Conservation (phyloP, 2,329 filamentous ascomycete species). For the Aschersonia sp. region DNA sequence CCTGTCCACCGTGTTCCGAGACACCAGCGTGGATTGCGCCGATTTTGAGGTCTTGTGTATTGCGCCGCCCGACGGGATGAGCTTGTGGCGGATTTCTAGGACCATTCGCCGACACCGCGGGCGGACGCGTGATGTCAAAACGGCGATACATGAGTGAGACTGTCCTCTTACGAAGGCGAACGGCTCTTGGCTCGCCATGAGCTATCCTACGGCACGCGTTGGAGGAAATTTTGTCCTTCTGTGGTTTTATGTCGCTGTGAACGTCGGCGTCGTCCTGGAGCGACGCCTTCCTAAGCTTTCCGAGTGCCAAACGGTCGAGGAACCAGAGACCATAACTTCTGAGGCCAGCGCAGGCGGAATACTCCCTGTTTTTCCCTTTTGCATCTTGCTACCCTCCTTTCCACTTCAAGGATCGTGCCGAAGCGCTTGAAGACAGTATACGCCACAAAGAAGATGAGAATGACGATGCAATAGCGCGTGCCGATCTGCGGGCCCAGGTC, state of each 20-base stretch:
- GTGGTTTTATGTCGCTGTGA: background rate
- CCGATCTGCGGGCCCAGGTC: constrained; percentile 25
- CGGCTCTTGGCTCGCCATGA: background rate
- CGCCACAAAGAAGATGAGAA: constrained; percentile 51
- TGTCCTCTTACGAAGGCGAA: background rate
- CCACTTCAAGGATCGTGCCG: constrained; percentile 40
- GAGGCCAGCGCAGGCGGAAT: too few species aligned
- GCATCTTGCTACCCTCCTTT: too few species aligned
- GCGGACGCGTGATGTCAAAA: background rate
- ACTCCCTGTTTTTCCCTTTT: too few species aligned
- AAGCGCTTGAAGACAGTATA: constrained; percentile 61
- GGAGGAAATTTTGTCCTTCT: background rate
- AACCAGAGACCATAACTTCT: background rate
- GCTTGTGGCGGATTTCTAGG: background rate
- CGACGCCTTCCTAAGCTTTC: background rate
- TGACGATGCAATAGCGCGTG: background rate
- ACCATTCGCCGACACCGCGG: background rate
- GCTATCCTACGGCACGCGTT: background rate
- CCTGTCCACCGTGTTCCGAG: background rate
- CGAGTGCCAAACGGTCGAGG: background rate
- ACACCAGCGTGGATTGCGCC: background rate
- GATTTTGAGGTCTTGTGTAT: background rate
- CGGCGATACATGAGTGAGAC: background rate
- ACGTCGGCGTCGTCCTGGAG: background rate
- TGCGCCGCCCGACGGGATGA: background rate